Evolutionary conservation across 2,329 filamentous ascomycete genomes (phyloP).

Genomic region (Aaosphaeria pasadenensis): DNA sequence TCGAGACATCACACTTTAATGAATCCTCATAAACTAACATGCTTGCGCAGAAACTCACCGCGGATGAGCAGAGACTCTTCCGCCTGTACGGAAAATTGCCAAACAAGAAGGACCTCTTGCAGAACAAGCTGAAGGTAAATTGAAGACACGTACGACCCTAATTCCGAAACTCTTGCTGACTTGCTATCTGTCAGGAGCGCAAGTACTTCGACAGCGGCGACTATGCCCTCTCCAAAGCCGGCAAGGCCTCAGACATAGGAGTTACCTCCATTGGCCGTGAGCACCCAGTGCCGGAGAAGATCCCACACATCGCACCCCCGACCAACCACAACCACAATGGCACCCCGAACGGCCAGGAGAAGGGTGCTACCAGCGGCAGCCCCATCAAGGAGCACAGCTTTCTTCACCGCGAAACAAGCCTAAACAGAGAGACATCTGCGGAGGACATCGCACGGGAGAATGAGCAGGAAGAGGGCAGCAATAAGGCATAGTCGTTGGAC

Average conservation of each 20-base stretch:
- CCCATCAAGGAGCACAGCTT: constrained; percentile 90
- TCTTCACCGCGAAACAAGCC: constrained; percentile 78
- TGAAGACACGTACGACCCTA: not conserved
- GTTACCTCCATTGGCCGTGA: constrained; percentile 91
- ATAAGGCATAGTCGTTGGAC: not conserved
- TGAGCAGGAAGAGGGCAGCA: not conserved
- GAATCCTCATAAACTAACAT: constrained; percentile 14
- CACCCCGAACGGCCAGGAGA: constrained; percentile 31
- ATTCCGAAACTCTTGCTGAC: not conserved
- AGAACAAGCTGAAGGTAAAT: constrained; percentile 87
- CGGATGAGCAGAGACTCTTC: constrained; percentile 95
- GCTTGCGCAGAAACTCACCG: constrained; percentile 70
- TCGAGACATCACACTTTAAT: too few species aligned
- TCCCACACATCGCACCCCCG: constrained; percentile 80
- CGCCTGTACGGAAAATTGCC: constrained; percentile 97
- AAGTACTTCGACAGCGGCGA: constrained; percentile 96
- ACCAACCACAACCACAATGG: constrained; percentile 49
- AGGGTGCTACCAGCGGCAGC: constrained; percentile 61
- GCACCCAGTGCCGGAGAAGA: constrained; percentile 92
- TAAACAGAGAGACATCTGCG: constrained; percentile 70
- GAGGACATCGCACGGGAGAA: constrained; percentile 53
- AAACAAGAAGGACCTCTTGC: constrained; percentile 91
- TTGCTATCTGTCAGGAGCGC: constrained; percentile 61
- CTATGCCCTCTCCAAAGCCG: constrained; percentile 94
- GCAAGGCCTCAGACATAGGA: constrained; percentile 91